phyloP scores from a whole-genome alignment of 371 early-diverging fungal species.

The Mucor piriformis region DNA sequence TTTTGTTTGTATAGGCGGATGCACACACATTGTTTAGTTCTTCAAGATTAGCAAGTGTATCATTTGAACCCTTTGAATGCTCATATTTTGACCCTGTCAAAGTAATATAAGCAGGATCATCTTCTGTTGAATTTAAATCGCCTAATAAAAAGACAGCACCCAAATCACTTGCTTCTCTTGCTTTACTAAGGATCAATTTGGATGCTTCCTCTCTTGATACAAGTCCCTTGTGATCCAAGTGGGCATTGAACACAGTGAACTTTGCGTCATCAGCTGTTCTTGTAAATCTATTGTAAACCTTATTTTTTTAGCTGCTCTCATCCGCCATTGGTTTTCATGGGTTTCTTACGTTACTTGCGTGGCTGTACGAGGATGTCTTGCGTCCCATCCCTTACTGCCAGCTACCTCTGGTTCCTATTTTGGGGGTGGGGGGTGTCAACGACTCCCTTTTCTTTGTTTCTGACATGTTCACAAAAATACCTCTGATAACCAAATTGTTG shows the following conservation, averaged over 20 bases:
- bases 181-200: slow-evolving; percentile 25
- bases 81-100: slow-evolving; percentile 32
- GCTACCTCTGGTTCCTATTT: slow-evolving; percentile 37
- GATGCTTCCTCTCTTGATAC: slow-evolving; percentile 36
- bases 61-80: slow-evolving; percentile 16
- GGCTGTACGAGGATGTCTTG: slow-evolving; percentile 43
- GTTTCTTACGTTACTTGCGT: slow-evolving; percentile 39
- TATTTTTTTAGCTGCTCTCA: not conserved
- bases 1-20: slow-evolving; percentile 13
- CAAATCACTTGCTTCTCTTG: slow-evolving; percentile 10
- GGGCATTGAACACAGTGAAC: slow-evolving; percentile 42
- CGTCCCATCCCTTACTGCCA: slow-evolving; percentile 49
- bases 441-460: not conserved
- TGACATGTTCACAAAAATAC: slow-evolving; percentile 9
- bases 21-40: slow-evolving; percentile 30
- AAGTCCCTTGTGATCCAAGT: slow-evolving; percentile 40
- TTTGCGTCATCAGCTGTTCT: slow-evolving; percentile 16
- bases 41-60: slow-evolving; percentile 32
- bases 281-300: slow-evolving; percentile 27
- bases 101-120: slow-evolving; percentile 36
- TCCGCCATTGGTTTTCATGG: not conserved
- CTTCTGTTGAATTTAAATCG: slow-evolving; percentile 46
- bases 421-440: not conserved
- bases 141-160: slow-evolving; percentile 37
- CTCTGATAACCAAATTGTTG: slow-evolving; percentile 50